These are phyloP conservation scores for Apiotrichum mycotoxinovorans DNA, from an alignment of 1,284 basidiomycete genomes.

Conservation along the genomic window DNA sequence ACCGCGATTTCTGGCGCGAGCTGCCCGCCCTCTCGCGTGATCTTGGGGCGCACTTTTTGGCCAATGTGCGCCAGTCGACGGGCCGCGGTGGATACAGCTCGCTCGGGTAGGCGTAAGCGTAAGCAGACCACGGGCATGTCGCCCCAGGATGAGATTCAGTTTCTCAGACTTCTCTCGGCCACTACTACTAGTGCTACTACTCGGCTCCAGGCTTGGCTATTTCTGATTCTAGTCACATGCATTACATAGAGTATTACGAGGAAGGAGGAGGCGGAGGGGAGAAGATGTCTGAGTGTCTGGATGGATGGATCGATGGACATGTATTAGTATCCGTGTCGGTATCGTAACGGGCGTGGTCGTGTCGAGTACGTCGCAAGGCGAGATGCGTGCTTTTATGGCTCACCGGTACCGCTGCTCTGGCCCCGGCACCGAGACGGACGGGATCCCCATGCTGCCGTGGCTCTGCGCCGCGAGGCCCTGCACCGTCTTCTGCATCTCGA, in stretches of 20 bases:
- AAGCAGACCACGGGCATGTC: too few relatives aligned
- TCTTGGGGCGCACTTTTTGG: conserved; percentile 40
- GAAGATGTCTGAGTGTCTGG: too few relatives aligned
- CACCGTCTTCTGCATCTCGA: conserved; percentile 77
- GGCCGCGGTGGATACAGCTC: conserved; percentile 42
- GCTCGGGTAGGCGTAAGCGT: conserved; percentile 25
- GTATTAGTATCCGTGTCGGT: neutral
- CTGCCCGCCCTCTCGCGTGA: conserved; percentile 42
- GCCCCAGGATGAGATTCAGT: too few relatives aligned
- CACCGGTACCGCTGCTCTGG: neutral
- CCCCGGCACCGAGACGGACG: neutral
- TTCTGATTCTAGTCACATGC: conserved; percentile 1
- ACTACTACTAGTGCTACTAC: neutral
- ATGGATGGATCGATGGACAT: too few relatives aligned
- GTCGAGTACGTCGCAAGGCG: too few relatives aligned
- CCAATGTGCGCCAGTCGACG: conserved; percentile 32
- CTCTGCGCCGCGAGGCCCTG: conserved; percentile 24
- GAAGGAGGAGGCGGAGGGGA: neutral
- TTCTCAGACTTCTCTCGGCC: neutral
- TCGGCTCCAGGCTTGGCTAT: neutral
- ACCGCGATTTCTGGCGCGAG: conserved; percentile 51
- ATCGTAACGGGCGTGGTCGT: neutral
- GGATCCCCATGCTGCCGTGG: neutral
- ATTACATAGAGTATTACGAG: conserved; percentile 6
- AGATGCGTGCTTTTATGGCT: neutral